phyloP scores from a whole-genome alignment of 2,329 filamentous ascomycete genomes.

The Aspergillus sp. region DNA sequence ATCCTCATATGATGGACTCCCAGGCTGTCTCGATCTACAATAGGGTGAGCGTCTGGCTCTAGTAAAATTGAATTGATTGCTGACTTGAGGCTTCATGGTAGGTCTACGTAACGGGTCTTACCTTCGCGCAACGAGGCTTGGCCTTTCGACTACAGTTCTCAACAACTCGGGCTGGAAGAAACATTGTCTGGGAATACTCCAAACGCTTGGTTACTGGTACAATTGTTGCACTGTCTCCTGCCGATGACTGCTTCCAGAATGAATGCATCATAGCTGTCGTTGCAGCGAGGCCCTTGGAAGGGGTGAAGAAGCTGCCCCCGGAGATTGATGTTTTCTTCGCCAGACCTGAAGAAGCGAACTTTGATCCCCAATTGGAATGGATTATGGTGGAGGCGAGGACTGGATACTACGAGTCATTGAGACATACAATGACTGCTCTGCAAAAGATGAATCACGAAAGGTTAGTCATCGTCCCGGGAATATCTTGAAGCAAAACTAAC shows the following conservation, averaged over 20 bases:
- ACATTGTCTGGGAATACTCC: constrained; percentile 63
- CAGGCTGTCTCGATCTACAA: constrained; percentile 62
- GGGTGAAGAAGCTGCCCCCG: constrained; percentile 62
- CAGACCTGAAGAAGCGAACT: constrained; percentile 52
- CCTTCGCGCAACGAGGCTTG: constrained; percentile 58
- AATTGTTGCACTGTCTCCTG: constrained; percentile 52
- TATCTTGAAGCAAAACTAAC: not conserved
- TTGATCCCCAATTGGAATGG: constrained; percentile 66
- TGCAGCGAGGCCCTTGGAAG: constrained; percentile 62
- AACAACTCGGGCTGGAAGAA: constrained; percentile 58
- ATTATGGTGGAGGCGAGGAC: constrained; percentile 73
- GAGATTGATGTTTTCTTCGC: constrained; percentile 74
- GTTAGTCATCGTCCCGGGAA: constrained; percentile 15
- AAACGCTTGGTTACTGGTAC: constrained; percentile 53
- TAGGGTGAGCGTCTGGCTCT: constrained; percentile 44
- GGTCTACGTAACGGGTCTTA: constrained; percentile 63
- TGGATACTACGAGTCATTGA: constrained; percentile 72
- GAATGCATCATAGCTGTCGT: constrained; percentile 68
- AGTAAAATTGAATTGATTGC: not conserved
- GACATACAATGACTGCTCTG: constrained; percentile 68
- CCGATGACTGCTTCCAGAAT: constrained; percentile 55
- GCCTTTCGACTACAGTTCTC: constrained; percentile 69
- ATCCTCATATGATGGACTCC: constrained; percentile 56
- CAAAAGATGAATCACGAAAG: constrained; percentile 59
- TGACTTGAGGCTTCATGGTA: constrained; percentile 26